Evolutionary conservation across 139 green algal species (phyloP).

Genomic region (Pleodorina starrii): DNA sequence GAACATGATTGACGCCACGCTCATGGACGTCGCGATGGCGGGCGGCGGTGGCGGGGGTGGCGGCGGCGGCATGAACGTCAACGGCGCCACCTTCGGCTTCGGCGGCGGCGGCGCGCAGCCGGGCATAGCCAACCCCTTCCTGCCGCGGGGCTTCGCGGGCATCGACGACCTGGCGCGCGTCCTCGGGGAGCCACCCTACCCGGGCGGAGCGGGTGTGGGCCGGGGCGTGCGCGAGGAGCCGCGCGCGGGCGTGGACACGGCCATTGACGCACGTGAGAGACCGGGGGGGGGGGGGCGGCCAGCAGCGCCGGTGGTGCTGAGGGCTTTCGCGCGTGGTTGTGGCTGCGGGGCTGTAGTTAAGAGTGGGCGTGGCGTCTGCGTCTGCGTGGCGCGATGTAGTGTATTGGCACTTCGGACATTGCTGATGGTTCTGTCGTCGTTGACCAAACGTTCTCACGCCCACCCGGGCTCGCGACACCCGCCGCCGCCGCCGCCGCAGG

Average conservation of each 20-base stretch:
- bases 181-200: neutral
- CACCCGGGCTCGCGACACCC: too few relatives aligned
- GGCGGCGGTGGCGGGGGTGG: too few relatives aligned
- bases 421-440: too few relatives aligned
- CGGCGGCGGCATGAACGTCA: neutral
- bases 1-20: constrained; percentile 1
- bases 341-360: too few relatives aligned
- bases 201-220: neutral
- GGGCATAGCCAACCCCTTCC: neutral
- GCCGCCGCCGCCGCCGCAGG: too few relatives aligned
- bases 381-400: too few relatives aligned
- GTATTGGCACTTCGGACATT: too few relatives aligned
- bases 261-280: constrained; percentile 52
- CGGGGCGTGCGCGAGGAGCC: constrained; percentile 40
- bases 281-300: too few relatives aligned
- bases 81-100: neutral
- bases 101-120: neutral
- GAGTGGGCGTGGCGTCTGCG: too few relatives aligned
- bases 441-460: too few relatives aligned
- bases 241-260: constrained; percentile 23
- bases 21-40: neutral
- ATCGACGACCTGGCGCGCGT: neutral
- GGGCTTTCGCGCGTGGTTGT: too few relatives aligned
- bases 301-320: too few relatives aligned
- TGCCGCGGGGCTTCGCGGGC: neutral